Conservation (phyloP, 1,139 yeast genomes). For the Nematodospora anomalae region DNA sequence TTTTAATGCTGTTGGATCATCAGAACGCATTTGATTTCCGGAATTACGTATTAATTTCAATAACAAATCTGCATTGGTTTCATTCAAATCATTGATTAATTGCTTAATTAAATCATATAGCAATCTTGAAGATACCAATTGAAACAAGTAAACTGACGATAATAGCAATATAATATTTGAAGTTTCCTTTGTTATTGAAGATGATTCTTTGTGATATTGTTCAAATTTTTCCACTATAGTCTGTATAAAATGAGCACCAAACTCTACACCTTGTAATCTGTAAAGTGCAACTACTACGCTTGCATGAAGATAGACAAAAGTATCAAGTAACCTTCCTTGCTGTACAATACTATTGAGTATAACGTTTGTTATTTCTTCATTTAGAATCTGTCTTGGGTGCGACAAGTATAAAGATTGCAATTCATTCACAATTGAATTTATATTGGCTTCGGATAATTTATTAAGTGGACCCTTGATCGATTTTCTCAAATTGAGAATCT, state of each 20-base stretch:
- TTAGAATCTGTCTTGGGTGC: constrained; percentile 77
- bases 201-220: constrained; percentile 25
- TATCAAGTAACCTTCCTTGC: constrained; percentile 68
- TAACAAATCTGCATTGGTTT: constrained; percentile 73
- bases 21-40: constrained; percentile 84
- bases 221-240: constrained; percentile 68
- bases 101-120: constrained; percentile 71
- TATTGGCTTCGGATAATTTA: constrained; percentile 82
- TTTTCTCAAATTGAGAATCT: constrained; percentile 50
- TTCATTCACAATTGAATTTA: constrained; percentile 67
- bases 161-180: constrained; percentile 72
- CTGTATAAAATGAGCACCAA: constrained; percentile 88
- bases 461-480: constrained; percentile 80
- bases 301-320: constrained; percentile 78
- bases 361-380: constrained; percentile 62
- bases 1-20: constrained; percentile 84
- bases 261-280: constrained; percentile 79
- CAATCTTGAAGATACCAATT: constrained; percentile 68
- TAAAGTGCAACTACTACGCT: constrained; percentile 75
- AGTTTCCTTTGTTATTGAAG: constrained; percentile 51
- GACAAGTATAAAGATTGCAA: constrained; percentile 60
- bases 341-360: constrained; percentile 66
- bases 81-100: constrained; percentile 60
- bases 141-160: constrained; percentile 76
- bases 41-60: constrained; percentile 69